Percentiles rank a stretch among this genome's conserved stretches.
phyloP scores from a whole-genome alignment of 345 rosid species.

The Pistacia integerrima region DNA sequence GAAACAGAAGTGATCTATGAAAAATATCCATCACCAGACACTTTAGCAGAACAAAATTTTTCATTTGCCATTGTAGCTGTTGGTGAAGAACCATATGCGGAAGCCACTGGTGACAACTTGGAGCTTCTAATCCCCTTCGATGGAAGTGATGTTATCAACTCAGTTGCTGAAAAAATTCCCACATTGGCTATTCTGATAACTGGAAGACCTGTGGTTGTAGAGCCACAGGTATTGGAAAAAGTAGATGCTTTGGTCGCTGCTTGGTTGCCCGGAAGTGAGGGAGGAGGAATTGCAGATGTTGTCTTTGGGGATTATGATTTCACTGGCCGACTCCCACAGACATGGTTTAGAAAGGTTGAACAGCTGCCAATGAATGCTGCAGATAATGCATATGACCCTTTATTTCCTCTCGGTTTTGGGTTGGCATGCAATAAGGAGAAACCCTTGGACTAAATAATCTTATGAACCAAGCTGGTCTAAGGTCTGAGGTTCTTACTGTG shows the following conservation, averaged over 20 bases:
- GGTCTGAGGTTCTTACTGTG: background rate
- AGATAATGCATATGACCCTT: conserved; percentile 55
- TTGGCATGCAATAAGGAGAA: conserved; percentile 27
- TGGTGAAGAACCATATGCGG: conserved; percentile 85
- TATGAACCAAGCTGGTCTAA: conserved; percentile 16
- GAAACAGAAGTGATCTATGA: conserved; percentile 68
- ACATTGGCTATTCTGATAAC: conserved; percentile 63
- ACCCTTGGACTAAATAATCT: conserved; percentile 17
- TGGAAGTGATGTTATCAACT: conserved; percentile 50
- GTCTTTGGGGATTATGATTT: conserved; percentile 69
- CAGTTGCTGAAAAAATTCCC: conserved; percentile 61
- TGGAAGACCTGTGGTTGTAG: conserved; percentile 76
- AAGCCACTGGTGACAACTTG: conserved; percentile 55
- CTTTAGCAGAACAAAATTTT: conserved; percentile 46
- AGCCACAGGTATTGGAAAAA: conserved; percentile 58
- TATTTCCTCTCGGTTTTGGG: conserved; percentile 77
- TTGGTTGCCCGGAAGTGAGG: conserved; percentile 91
- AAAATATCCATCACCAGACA: conserved; percentile 53
- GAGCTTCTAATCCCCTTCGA: conserved; percentile 65
- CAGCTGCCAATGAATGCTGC: conserved; percentile 52
- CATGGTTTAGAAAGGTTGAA: conserved; percentile 64
- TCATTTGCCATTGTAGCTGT: conserved; percentile 73
- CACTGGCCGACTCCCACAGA: conserved; percentile 62
- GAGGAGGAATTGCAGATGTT: conserved; percentile 65
- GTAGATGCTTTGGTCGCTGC: conserved; percentile 75